Base-by-base conservation (phyloP, 2,329 filamentous ascomycete genomes). In the Lecanosticta acicola region DNA sequence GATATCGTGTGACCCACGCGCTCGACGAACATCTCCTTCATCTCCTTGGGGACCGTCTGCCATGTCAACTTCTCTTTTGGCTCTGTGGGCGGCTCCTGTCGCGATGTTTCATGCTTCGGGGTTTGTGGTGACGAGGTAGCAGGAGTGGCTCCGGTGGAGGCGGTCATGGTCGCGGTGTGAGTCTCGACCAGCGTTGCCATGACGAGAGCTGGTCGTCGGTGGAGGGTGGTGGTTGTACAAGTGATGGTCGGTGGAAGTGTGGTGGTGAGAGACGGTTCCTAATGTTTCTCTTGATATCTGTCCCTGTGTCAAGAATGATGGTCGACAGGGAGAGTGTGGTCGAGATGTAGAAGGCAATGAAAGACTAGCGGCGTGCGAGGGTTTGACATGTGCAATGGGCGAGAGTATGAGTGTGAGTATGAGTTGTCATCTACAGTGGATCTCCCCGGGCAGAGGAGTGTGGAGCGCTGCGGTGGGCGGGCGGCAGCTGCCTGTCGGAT, bases 11-110 rank as follows among this genome's bases (percentile, higher is more conserved):
- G 26, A 19, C 53, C 34, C 46, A 59, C 58, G 46, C 49, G 46
- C 41, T 59, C 57, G 20, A 61, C 43, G 21, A 61, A 49, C 36
- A 54, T 36, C 29, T 47, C 57, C 36, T 59, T 55, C 36, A 61
- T 50, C 41, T 59, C 58, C 29, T 56, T 50, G 8, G 52, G 51
- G 43, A 61, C 46, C 35, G 50, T 48, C 40, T 47, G 46, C 20
- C 59, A 55, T 24, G 41, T 37, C 38, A 24, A 24, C 44, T 48
- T 45, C 26, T 38, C 26, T 29, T 7, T 29, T 29, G 24, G 5
- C 11, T 5, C 24, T 29, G 24, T 29, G 7, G 24, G 24, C 24
- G 5, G 24, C 11, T 29, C n/a, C n/a, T n/a, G n/a, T n/a, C n/a
- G n/a, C 17, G 46, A 37, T 21, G 46, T 19, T 34, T 20, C 38